Conservation (phyloP, 148 eudicot genomes). For the Rhododendron griersonianum region DNA sequence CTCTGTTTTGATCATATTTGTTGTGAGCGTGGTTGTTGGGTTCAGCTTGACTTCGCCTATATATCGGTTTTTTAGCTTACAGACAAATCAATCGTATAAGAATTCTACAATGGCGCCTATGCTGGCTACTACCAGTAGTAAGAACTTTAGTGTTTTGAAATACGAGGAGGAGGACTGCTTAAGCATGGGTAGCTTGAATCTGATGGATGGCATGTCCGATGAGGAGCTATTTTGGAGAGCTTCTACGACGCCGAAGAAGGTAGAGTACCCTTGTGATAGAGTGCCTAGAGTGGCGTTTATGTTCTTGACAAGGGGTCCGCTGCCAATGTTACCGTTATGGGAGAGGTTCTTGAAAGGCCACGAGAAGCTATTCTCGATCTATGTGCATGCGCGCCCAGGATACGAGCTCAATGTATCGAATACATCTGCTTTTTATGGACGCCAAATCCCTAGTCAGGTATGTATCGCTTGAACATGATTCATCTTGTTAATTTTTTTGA, state of each 20-base stretch:
- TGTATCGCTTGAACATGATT: background rate
- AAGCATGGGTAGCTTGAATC: conserved; percentile 33
- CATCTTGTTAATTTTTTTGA: background rate
- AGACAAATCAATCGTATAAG: conserved; percentile 19
- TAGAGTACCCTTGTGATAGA: conserved; percentile 50
- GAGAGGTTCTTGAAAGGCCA: conserved; percentile 74
- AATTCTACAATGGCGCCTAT: conserved; percentile 11
- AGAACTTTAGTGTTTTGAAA: conserved; percentile 13
- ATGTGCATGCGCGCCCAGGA: conserved; percentile 63
- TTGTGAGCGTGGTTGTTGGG: conserved; percentile 62
- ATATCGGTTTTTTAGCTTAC: conserved; percentile 32
- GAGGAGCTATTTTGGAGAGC: conserved; percentile 78
- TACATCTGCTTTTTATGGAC: conserved; percentile 55
- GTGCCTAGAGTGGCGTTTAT: conserved; percentile 73
- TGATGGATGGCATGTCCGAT: conserved; percentile 53
- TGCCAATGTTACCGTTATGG: conserved; percentile 74
- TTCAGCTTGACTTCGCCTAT: conserved; percentile 59
- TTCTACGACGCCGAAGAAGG: conserved; percentile 60
- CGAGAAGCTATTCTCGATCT: conserved; percentile 50
- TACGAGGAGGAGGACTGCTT: conserved; percentile 19
- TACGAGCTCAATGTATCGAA: conserved; percentile 43
- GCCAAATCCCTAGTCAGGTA: conserved; percentile 80
- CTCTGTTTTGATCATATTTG: conserved; percentile 44
- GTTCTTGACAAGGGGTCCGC: conserved; percentile 74
- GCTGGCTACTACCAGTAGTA: background rate